Base-by-base conservation (phyloP, 495 filamentous ascomycete genomes). In the Annulohypoxylon nitens region DNA sequence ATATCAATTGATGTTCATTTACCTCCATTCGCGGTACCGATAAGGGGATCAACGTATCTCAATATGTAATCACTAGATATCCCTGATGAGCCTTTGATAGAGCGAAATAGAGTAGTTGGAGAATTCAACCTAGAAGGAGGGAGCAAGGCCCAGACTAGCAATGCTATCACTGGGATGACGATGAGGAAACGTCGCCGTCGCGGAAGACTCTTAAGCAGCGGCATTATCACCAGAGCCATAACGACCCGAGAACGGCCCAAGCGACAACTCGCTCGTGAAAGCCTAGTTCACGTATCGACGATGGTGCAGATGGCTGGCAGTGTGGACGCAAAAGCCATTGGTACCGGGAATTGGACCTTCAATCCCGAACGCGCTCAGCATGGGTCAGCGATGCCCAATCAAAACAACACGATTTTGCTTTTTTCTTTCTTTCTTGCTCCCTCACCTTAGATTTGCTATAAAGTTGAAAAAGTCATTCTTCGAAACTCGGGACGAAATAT, bases 11-110 rank as follows among this genome's bases (percentile, higher is more conserved):
- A 37, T 37, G 36, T 20, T 47, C 9, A 25, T 20, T 30, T 50
- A 71, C 91, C 91, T 84, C 81, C 89, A 74, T 90, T 88, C 20
- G 84, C 81, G 2, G 88, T 90, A 36, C 89, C 88, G 62, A 91
- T 90, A 11, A 91, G 76, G 34, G 88, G 88, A 73, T 91, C 84
- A 53, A 86, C 67, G 59, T 79, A 84, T 48, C 64, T 74, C 14
- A 86, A 70, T 3, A 86, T 75, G 48, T 83, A 75, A 50, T 72
- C 62, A 53, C 51, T 69, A 30, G 75, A 69, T 57, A 20, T 61
- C 10, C 63, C 37, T 62, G 72, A 53, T 67, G 66, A 68, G 69
- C 59, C 60, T 5, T 53, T 69, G 61, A 73, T 39, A 25, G 65
- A 43, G 23, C 59, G 20, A 2, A 78, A 66, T 36, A 66, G 39